These are phyloP conservation scores for Trichoderma citrinoviride DNA, from an alignment of 2,329 filamentous ascomycete genomes.

Conservation along the genomic window DNA sequence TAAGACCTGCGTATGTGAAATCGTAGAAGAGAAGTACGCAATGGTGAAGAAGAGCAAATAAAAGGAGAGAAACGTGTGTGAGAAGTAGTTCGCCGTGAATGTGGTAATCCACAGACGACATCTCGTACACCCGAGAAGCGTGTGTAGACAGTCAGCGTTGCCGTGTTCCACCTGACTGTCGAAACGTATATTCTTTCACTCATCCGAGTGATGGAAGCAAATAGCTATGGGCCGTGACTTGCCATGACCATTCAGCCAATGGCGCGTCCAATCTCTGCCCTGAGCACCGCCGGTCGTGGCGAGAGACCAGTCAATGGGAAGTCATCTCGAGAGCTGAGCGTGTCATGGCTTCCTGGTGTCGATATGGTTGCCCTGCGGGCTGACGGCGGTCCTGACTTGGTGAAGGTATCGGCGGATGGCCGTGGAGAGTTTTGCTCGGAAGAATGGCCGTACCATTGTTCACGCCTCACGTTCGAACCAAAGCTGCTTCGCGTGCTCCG, in stretches of 20 bases:
- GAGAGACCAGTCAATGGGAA: conserved; percentile 46
- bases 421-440: conserved; percentile 36
- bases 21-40: conserved; percentile 5
- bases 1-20: conserved; percentile 20
- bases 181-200: conserved; percentile 15
- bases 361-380: conserved; percentile 33
- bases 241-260: conserved; percentile 45
- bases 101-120: neutral
- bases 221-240: neutral
- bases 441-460: conserved; percentile 40
- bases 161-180: neutral
- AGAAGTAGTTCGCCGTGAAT: neutral
- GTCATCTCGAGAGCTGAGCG: conserved; percentile 47
- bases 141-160: neutral
- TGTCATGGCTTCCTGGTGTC: conserved; percentile 38
- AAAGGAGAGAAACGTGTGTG: neutral
- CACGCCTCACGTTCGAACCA: conserved; percentile 42
- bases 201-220: neutral
- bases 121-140: neutral
- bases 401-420: conserved; percentile 35
- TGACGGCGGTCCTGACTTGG: conserved; percentile 25
- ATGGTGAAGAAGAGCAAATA: neutral
- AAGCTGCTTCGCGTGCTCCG: conserved; percentile 45
- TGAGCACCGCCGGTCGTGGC: conserved; percentile 47
- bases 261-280: conserved; percentile 52